Base-by-base conservation (phyloP, 164 flowering plant species). In the Dillenia turbinata region DNA sequence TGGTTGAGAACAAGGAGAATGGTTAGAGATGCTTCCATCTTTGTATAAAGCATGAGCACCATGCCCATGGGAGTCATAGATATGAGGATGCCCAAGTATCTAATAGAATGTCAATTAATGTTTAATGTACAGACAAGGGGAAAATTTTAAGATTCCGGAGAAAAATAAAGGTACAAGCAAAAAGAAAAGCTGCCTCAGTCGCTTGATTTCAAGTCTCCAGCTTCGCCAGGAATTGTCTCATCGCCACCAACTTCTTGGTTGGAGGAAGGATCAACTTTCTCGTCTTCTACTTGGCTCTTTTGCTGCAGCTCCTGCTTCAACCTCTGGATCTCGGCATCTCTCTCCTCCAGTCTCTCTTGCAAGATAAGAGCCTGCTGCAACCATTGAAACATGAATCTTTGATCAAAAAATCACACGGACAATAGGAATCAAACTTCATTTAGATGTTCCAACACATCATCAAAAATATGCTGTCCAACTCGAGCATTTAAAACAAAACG, bases 301-400 rank as follows among this genome's bases (percentile, higher is more conserved):
- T 73, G 72, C 44, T 77, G 71, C 50, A 77, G 69, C 74, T 86
- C 79, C 12, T 71, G 65, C 74, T 74, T 88, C 62, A 91, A 69
- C 56, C 75, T 83, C 40, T 65, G 49, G 47, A 91, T 57, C 58
- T 84, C 89, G 0, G 57, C 53, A 56, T 91, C 96, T 75, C 69
- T 88, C 66, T 84, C 94, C 68, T 86, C 87, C 14, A 94, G 70
- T 57, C 65, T 78, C 61, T 83, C 89, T 71, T 84, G 89, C 75
- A 88, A 71, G 40, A 79, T 75, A 10, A 84, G 71, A 47, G 80
- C 94, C 99, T 94, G 81, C 65, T 65, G 40, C 40, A 48, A 24
- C 6, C 13, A 16, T 15, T 11, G 15, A 48, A 15, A 58, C 10
- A 12, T 15, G 22, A 14, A 10, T 58, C 19, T 24, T 17, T 12